Percentiles rank a stretch among this genome's conserved stretches.
Evolutionary conservation across 176 grass and related monocot species (phyloP).

Genomic region (Carex littledalei): DNA sequence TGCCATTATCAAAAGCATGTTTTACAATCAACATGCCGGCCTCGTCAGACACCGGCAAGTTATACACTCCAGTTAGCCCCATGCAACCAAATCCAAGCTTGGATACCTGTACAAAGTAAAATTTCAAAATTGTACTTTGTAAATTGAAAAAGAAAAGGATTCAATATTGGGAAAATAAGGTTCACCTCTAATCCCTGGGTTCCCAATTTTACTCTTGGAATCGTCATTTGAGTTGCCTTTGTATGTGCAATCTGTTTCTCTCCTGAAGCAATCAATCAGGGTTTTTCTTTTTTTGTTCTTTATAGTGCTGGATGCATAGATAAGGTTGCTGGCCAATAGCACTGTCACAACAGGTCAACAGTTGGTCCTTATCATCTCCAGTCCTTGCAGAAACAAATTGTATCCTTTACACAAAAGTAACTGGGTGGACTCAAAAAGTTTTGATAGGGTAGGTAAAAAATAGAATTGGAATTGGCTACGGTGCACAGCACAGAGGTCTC

Average conservation of each 20-base stretch:
- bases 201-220: conserved; percentile 27
- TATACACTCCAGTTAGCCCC: conserved; percentile 48
- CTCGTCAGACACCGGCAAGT: conserved; percentile 45
- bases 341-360: neutral
- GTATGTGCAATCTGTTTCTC: neutral
- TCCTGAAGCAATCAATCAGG: neutral
- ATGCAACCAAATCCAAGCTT: conserved; percentile 82
- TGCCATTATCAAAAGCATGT: conserved; percentile 58
- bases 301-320: neutral
- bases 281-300: neutral
- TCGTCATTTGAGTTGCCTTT: neutral
- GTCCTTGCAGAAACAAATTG: neutral
- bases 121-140: neutral
- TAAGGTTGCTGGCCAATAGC: neutral
- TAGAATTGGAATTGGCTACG: too few species aligned
- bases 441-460: too few species aligned
- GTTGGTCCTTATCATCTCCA: neutral
- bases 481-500: too few species aligned
- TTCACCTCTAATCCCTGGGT: conserved; percentile 37
- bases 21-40: conserved; percentile 42
- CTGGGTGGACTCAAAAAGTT: too few species aligned
- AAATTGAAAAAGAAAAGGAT: neutral
- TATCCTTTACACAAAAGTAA: neutral
- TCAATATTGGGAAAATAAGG: neutral
- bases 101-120: conserved; percentile 43